Base-by-base conservation (phyloP, 192 early-diverging fungal species). In the Backusella macrospora region DNA sequence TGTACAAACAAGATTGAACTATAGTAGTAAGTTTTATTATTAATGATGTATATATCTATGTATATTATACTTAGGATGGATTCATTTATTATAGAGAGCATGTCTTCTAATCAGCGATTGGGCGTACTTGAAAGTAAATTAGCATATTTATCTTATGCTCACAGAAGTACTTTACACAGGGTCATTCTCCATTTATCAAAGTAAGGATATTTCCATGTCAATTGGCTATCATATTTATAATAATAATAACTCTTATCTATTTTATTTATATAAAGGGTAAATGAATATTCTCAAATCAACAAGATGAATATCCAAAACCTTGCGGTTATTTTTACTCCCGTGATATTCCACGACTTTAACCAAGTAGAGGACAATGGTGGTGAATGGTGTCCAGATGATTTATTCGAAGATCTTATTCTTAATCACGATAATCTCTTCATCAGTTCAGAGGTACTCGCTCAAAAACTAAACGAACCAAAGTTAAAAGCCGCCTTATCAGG, bases 231-330 rank as follows among this genome's bases (percentile, higher is more conserved):
- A 34, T 34, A 34, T 13, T 23, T 18, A n/a, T 16, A 48, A n/a
- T 40, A 5, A 21, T 5, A 48, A 16, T 40, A 46, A 18, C 23
- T 55, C 40, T 49, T 65, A 37, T 34, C 45, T 2, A 43, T 62
- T 62, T 1, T 37, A 59, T 40, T 38, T 48, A 15, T 13, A 68
- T 40, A 40, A 71, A 90, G 89, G 15, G 81, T 91, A 0, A 75
- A 84, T 65, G 72, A 74, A 4, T 68, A 90, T 39, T 80, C 82
- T 16, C 76, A 80, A 9, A 62, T 77, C 15, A 92, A 92, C 84
- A 92, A 92, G 74, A 92, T 92, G 91, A 86, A 84, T 13, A 68
- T 86, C 0, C 82, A 83, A n/a, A 92, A 92, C 71, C 55, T 92
- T 0, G 84, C 84, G 14, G 75, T 92, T 62, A 83, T 92, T 12